A percentile compares a stretch with the other conserved stretches of the same genome.
These are phyloP conservation scores for Pyrus communis DNA, from an alignment of 306 rosid species.

Conservation along the genomic window DNA sequence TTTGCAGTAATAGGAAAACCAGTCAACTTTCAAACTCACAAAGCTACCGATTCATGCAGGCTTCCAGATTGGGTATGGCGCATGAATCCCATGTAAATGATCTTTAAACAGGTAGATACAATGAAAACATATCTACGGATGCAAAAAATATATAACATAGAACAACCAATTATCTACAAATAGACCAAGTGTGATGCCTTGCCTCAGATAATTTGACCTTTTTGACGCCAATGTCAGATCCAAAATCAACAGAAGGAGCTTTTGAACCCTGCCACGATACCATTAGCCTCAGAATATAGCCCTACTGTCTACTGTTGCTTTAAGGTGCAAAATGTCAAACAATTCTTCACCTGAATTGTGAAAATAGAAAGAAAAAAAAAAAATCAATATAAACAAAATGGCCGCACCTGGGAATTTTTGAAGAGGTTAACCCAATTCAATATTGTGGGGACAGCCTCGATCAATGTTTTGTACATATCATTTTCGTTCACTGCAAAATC, in stretches of 20 bases:
- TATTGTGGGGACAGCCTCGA: constrained; percentile 66
- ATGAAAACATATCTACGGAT: not conserved
- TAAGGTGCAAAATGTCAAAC: not conserved
- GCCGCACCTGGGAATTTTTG: constrained; percentile 55
- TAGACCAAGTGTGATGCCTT: constrained; percentile 21
- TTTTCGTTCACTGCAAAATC: constrained; percentile 53
- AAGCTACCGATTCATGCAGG: constrained; percentile 3
- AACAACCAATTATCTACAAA: not conserved
- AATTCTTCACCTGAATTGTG: not conserved
- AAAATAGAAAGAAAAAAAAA: not conserved
- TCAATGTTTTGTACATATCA: constrained; percentile 52
- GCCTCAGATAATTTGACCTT: constrained; percentile 75
- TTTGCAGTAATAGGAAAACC: too few species aligned
- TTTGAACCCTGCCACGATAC: constrained; percentile 40
- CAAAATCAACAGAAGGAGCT: constrained; percentile 55
- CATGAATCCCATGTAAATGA: not conserved
- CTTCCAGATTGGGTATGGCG: not conserved
- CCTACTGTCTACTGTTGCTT: not conserved
- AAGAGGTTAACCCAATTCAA: constrained; percentile 61
- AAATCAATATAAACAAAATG: not conserved
- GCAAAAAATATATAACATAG: not conserved
- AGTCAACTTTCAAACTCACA: not conserved
- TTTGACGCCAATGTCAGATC: constrained; percentile 44
- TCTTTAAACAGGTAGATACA: not conserved
- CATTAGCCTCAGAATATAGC: not conserved